Evolutionary conservation across 2,329 filamentous ascomycete genomes (phyloP).

Genomic region (Ophiostoma quercus): DNA sequence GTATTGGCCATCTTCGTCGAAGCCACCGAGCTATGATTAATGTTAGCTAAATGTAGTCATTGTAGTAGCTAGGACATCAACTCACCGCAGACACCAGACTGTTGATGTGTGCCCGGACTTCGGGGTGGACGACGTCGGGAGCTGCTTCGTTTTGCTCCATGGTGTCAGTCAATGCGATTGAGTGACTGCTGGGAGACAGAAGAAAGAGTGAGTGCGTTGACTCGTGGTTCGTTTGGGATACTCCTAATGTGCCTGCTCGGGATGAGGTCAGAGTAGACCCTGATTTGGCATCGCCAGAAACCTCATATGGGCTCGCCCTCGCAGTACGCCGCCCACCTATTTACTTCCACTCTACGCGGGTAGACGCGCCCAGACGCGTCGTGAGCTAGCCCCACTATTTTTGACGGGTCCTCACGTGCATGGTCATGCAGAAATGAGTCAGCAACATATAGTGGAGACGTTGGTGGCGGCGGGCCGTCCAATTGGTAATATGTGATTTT

Average conservation of each 20-base stretch:
- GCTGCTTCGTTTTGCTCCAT: constrained; percentile 52
- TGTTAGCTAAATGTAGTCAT: not conserved
- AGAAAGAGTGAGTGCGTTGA: not conserved
- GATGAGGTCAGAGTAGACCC: constrained; percentile 15
- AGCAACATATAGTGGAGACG: constrained; percentile 14
- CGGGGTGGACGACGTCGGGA: constrained; percentile 71
- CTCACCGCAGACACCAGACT: constrained; percentile 88
- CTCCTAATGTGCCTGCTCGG: not conserved
- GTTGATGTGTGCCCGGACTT: constrained; percentile 88
- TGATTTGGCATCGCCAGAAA: constrained; percentile 9
- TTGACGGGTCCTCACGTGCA: constrained; percentile 8
- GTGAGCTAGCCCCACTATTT: not conserved
- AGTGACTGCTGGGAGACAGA: not conserved
- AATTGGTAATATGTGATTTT: constrained; percentile 23
- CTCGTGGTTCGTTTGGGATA: not conserved
- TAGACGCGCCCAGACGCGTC: constrained; percentile 24
- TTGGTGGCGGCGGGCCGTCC: constrained; percentile 16
- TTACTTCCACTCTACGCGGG: constrained; percentile 16
- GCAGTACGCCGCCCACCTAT: constrained; percentile 1
- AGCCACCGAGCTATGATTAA: constrained; percentile 67
- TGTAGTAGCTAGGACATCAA: constrained; percentile 28
- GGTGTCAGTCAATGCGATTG: constrained; percentile 25
- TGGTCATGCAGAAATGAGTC: constrained; percentile 18
- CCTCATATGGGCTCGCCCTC: constrained; percentile 1
- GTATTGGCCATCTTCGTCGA: constrained; percentile 76